Base-by-base conservation (phyloP, 306 rosid genomes). In the Casuarina glauca region DNA sequence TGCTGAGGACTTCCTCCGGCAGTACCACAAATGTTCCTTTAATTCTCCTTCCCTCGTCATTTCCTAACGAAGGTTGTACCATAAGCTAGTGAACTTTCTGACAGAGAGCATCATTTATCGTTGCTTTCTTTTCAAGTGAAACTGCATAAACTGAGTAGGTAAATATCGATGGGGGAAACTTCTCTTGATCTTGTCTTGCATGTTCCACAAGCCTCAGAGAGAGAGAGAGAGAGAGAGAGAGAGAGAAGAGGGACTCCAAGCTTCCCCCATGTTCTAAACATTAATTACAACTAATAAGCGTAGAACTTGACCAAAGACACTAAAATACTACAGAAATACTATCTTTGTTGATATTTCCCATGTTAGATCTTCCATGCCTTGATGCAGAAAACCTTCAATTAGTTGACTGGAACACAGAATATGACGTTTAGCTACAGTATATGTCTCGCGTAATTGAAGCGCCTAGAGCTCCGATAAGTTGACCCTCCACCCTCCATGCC, bases 321-420 rank as follows among this genome's bases (percentile, higher is more conserved):
- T 51, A 51, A 51, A 51, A 51, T 51, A 51, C 4, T 19, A 11
- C 15, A 38, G 11, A 73, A 39, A 70, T 69, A 69, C 2, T 53
- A 52, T 6, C 2, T 11, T 48, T 6, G 13, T 6, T 53, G 20
- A 32, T 69, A 69, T 43, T 39, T 69, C 57, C 79, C 75, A 77
- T n/a, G 74, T 36, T 44, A 57, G 75, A 77, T 69, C 41, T 48
- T 43, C 73, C 5, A 0, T 12, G 53, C 51, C 32, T 9, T 32
- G 19, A 10, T 68, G 61, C 53, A n/a, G 32, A 43, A 19, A 49
- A 53, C 51, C 19, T 41, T 13, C 8, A 58, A 61, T 62, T 43
- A 74, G 85, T 82, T 84, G 85, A 86, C 87, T 41, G 41, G 43
- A 43, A 32, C 52, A 42, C 49, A 81, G 44, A 43, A 46, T 17